Evolutionary conservation across 2,329 filamentous ascomycete genomes (phyloP).

Genomic region (Lasiodiplodia sp.): DNA sequence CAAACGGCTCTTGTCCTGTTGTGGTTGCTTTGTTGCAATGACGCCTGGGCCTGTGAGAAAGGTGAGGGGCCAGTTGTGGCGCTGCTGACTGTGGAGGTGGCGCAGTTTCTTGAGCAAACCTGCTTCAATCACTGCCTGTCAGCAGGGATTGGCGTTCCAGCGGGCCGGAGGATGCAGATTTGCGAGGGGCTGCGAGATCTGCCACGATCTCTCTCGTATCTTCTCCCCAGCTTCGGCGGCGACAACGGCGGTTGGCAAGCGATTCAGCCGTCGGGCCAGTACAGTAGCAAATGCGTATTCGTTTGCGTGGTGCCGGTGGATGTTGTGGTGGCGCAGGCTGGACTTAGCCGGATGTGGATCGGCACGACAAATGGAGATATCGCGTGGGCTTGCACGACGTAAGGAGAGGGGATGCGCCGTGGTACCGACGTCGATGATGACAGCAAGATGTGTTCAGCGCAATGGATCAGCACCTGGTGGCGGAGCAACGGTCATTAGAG

Average conservation of each 20-base stretch:
- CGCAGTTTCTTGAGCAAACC: background rate
- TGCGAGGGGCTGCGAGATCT: slow-evolving; percentile 11
- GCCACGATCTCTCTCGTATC: background rate
- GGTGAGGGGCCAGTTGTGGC: slow-evolving; percentile 6
- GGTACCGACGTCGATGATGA: background rate
- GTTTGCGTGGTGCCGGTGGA: background rate
- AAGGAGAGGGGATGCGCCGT: background rate
- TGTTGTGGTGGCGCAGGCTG: slow-evolving; percentile 3
- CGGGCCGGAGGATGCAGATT: slow-evolving; percentile 14
- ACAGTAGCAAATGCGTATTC: background rate
- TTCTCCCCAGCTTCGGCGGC: background rate
- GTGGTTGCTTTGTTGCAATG: background rate
- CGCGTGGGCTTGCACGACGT: background rate
- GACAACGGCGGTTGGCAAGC: background rate
- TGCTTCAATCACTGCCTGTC: background rate
- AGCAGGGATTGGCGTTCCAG: slow-evolving; percentile 11
- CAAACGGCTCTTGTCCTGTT: background rate
- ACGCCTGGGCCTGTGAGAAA: background rate
- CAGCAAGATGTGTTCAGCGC: background rate
- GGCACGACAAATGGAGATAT: slow-evolving; percentile 7
- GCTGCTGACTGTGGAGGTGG: slow-evolving; percentile 11
- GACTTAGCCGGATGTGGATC: background rate
- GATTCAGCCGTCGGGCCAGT: background rate
- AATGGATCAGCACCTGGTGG: slow-evolving; percentile 9
- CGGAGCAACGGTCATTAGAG: slow-evolving; percentile 7